These are phyloP conservation scores for Fusarium lyarnte DNA, from an alignment of 2,329 filamentous ascomycete genomes.

Conservation along the genomic window DNA sequence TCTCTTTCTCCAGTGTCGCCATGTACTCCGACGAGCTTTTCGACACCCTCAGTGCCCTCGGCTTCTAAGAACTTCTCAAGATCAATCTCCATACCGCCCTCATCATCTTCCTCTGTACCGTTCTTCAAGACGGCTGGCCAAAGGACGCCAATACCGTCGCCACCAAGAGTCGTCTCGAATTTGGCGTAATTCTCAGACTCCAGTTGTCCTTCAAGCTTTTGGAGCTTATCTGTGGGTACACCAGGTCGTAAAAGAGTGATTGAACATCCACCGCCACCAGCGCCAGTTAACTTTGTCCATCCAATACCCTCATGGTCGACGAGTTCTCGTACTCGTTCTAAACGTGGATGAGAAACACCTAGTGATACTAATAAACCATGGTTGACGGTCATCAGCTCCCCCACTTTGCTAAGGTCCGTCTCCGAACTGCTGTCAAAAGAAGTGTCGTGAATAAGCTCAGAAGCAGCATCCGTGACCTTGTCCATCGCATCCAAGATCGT, in stretches of 20 bases:
- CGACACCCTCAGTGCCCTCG: conserved; percentile 84
- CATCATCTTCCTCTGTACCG: conserved; percentile 77
- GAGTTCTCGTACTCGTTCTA: conserved; percentile 91
- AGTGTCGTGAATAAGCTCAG: conserved; percentile 64
- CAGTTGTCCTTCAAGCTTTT: conserved; percentile 71
- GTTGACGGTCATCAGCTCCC: conserved; percentile 91
- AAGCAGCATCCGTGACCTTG: conserved; percentile 68
- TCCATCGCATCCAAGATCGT: conserved; percentile 89
- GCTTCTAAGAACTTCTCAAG: conserved; percentile 85
- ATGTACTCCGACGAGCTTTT: conserved; percentile 84
- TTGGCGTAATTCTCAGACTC: conserved; percentile 79
- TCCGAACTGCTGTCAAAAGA: conserved; percentile 74
- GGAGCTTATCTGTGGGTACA: conserved; percentile 64
- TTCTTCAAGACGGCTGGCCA: conserved; percentile 93
- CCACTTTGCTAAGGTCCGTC: conserved; percentile 75
- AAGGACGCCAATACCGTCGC: conserved; percentile 92
- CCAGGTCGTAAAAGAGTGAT: conserved; percentile 87
- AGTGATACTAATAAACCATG: conserved; percentile 91
- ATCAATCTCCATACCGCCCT: conserved; percentile 92
- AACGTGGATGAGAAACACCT: conserved; percentile 91
- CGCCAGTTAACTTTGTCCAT: conserved; percentile 97
- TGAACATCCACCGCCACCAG: conserved; percentile 93
- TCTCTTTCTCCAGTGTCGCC: conserved; percentile 74
- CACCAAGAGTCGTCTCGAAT: conserved; percentile 90
- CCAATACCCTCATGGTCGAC: conserved; percentile 90